These are phyloP conservation scores for Apiotrichum brassicae DNA, from an alignment of 1,284 basidiomycete species.

Conservation along the genomic window DNA sequence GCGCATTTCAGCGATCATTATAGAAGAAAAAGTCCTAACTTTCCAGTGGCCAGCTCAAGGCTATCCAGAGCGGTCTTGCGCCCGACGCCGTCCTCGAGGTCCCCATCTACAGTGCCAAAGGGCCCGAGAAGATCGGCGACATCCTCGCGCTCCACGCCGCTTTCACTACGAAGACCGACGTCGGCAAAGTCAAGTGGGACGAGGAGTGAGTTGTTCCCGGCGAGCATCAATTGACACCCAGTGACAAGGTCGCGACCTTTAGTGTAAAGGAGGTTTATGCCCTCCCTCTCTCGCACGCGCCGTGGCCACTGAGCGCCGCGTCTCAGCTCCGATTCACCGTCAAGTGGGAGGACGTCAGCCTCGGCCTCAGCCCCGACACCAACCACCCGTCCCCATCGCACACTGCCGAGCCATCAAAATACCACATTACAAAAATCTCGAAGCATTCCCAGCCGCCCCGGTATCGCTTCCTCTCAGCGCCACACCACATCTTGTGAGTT, in stretches of 20 bases:
- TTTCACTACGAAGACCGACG: slow-evolving; percentile 16
- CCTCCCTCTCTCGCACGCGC: slow-evolving; percentile 15
- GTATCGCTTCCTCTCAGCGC: slow-evolving; percentile 2
- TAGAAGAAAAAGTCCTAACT: no score
- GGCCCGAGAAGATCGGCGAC: slow-evolving; percentile 30
- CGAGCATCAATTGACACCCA: no score
- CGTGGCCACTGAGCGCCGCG: slow-evolving; percentile 11
- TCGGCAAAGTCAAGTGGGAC: slow-evolving; percentile 30
- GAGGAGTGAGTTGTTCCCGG: slow-evolving; percentile 22
- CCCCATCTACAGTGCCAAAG: slow-evolving; percentile 16
- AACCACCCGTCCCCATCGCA: slow-evolving; percentile 15
- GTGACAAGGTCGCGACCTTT: slow-evolving; percentile 24
- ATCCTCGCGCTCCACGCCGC: slow-evolving; percentile 19
- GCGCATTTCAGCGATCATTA: no score
- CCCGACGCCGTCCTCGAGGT: slow-evolving; percentile 24
- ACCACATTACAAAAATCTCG: slow-evolving; percentile 33
- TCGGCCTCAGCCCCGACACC: slow-evolving; percentile 25
- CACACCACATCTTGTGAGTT: slow-evolving; percentile 22
- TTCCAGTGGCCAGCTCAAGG: slow-evolving; percentile 27
- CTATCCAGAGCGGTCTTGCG: slow-evolving; percentile 34
- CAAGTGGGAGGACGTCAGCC: slow-evolving; percentile 14
- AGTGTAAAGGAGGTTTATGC: slow-evolving; percentile 20
- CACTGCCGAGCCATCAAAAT: slow-evolving; percentile 16
- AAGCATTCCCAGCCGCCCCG: slow-evolving; percentile 7
- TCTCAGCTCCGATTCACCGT: slow-evolving; percentile 6